Evolutionary conservation across 768 basidiomycete species (phyloP).

Genomic region (Boletus tylopilopsis): DNA sequence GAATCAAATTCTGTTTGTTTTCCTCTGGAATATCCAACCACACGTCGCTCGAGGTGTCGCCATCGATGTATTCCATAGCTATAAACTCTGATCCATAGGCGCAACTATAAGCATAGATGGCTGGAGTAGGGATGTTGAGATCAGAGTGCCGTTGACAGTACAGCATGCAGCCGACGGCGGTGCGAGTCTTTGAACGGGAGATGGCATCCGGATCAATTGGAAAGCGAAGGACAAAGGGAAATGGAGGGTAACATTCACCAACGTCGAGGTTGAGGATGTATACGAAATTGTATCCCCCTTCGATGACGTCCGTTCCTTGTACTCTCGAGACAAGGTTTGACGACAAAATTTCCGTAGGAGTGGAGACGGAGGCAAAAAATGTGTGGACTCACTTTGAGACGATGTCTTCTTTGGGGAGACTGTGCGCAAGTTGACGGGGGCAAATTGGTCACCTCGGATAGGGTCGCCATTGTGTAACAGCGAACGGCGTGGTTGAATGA

Average conservation of each 20-base stretch:
- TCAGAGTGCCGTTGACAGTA: not conserved
- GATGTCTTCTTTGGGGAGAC: no score
- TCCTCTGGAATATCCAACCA: not conserved
- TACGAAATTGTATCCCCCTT: not conserved
- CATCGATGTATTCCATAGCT: not conserved
- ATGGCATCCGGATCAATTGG: not conserved
- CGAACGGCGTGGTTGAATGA: no score
- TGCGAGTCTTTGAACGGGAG: not conserved
- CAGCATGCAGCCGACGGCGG: not conserved
- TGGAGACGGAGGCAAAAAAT: not conserved
- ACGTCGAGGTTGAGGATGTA: not conserved
- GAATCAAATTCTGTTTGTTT: not conserved
- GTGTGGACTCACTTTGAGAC: not conserved
- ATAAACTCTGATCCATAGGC: not conserved
- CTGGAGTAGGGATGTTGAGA: not conserved
- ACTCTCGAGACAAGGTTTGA: not conserved
- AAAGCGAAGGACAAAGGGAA: not conserved
- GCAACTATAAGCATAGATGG: not conserved
- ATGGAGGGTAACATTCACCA: not conserved
- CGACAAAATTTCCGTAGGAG: not conserved
- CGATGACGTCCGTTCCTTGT: not conserved
- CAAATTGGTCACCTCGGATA: no score
- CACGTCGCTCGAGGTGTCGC: not conserved
- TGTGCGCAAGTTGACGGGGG: no score
- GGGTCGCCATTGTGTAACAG: no score